Percentiles rank a stretch among this genome's conserved stretches.
phyloP scores from a whole-genome alignment of 1,139 yeast genomes.

The Geotrichum aggregatum region DNA sequence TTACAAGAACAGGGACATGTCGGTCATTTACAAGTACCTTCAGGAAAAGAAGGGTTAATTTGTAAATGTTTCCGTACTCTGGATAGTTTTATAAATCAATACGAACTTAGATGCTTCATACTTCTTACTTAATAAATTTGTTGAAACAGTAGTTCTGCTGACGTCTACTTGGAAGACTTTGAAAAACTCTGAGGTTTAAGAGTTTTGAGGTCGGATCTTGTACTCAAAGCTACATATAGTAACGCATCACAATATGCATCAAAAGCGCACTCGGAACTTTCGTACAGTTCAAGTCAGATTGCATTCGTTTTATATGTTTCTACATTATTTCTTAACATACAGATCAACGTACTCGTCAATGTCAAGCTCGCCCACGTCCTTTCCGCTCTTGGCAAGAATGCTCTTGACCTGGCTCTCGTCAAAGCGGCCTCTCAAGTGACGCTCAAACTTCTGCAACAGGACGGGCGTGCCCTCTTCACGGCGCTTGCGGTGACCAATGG shows the following conservation, averaged over 20 bases:
- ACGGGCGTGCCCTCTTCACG: slow-evolving; percentile 58
- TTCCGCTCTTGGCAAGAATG: slow-evolving; percentile 40
- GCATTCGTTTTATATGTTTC: background rate
- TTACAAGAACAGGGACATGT: slow-evolving; percentile 34
- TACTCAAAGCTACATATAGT: no score
- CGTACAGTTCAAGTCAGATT: no score
- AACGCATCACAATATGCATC: no score
- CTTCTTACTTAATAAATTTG: no score
- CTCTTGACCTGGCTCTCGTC: slow-evolving; percentile 40
- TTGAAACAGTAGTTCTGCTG: no score
- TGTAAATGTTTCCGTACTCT: no score
- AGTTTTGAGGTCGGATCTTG: no score
- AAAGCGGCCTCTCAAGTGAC: slow-evolving; percentile 48
- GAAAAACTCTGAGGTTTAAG: no score
- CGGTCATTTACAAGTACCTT: slow-evolving; percentile 35
- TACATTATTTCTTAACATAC: slow-evolving; percentile 35
- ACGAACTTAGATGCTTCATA: no score
- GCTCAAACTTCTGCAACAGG: slow-evolving; percentile 48
- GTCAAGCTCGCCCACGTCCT: slow-evolving; percentile 43
- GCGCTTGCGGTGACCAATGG: slow-evolving; percentile 55
- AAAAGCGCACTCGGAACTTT: no score
- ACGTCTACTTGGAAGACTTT: no score
- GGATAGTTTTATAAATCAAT: no score
- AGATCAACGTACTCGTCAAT: slow-evolving; percentile 50
- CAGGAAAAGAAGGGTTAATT: slow-evolving; percentile 19